phyloP scores from a whole-genome alignment of 352 stramenopile species.

The Phytophthora brassicae region DNA sequence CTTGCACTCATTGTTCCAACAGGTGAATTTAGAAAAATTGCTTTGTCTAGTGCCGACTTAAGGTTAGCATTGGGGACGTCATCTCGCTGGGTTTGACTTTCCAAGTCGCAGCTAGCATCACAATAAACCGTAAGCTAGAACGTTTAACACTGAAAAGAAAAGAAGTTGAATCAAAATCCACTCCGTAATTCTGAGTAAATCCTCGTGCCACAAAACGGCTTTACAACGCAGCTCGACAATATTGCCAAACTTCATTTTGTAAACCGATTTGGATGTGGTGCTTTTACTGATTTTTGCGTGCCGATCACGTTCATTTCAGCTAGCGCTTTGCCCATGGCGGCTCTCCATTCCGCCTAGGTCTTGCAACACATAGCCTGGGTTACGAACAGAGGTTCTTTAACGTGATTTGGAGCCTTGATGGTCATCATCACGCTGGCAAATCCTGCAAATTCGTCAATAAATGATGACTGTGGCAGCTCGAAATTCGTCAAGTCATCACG shows the following conservation, averaged over 20 bases:
- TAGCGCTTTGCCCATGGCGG: neutral
- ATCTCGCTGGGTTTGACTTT: conserved; percentile 3
- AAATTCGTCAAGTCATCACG: neutral
- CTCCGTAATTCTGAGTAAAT: conserved; percentile 3
- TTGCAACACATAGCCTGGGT: neutral
- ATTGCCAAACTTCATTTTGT: too few species aligned
- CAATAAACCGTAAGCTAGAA: conserved; percentile 12
- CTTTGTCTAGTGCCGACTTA: conserved; percentile 9
- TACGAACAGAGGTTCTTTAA: neutral
- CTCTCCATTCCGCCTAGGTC: neutral
- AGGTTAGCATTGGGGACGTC: conserved; percentile 19
- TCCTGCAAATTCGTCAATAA: neutral
- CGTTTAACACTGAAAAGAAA: conserved; percentile 5
- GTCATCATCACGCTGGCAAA: neutral
- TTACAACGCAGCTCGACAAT: too few species aligned
- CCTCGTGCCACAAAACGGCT: conserved; percentile 3
- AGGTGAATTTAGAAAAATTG: conserved; percentile 13
- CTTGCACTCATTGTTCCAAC: neutral
- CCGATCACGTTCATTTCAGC: neutral
- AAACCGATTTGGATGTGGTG: too few species aligned
- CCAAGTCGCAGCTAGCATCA: conserved; percentile 2
- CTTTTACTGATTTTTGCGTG: neutral
- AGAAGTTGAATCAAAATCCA: conserved; percentile 2
- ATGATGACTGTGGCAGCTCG: neutral
- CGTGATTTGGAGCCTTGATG: neutral